Evolutionary conservation across 2,329 filamentous ascomycete genomes (phyloP).

Genomic region (Pestalotiopsis sp.): DNA sequence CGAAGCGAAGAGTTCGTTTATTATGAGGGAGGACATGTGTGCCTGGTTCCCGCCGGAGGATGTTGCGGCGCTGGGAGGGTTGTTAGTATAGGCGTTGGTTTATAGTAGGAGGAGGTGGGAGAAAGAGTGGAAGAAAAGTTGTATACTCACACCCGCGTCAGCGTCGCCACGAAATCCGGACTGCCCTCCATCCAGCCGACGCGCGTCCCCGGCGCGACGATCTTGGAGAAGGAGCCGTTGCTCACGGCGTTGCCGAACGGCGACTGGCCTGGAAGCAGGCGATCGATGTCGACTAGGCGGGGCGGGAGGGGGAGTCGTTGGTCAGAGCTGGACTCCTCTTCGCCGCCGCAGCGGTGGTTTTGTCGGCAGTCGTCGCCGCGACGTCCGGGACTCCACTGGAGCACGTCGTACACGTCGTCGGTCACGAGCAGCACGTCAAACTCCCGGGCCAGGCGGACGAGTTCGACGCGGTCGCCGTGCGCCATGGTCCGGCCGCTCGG

Average conservation of each 20-base stretch:
- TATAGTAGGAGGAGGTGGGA: too few species aligned
- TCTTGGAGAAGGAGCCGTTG: conserved; percentile 69
- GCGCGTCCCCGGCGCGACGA: conserved; percentile 50
- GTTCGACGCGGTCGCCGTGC: conserved; percentile 61
- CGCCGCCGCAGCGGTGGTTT: background rate
- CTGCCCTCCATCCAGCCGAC: conserved; percentile 46
- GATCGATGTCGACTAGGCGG: conserved; percentile 63
- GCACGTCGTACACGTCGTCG: conserved; percentile 12
- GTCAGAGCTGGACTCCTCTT: background rate
- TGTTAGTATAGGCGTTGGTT: background rate
- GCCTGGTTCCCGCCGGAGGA: conserved; percentile 17
- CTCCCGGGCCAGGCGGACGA: conserved; percentile 73
- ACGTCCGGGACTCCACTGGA: conserved; percentile 1
- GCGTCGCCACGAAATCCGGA: background rate
- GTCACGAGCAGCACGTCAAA: conserved; percentile 49
- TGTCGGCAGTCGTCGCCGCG: background rate
- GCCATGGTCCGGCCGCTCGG: conserved; percentile 84
- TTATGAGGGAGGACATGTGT: conserved; percentile 27
- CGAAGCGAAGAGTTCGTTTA: conserved; percentile 50
- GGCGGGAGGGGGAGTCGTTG: conserved; percentile 32
- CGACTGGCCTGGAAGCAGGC: conserved; percentile 48
- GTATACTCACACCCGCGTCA: background rate
- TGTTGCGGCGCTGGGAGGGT: conserved; percentile 4
- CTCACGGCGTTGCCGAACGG: conserved; percentile 63
- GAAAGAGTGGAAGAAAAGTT: background rate